Evolutionary conservation across 2,329 filamentous ascomycete species (phyloP), one percentile per base, ranked within the genome.

Genomic region (Aspergillus novoparasiticus): DNA sequence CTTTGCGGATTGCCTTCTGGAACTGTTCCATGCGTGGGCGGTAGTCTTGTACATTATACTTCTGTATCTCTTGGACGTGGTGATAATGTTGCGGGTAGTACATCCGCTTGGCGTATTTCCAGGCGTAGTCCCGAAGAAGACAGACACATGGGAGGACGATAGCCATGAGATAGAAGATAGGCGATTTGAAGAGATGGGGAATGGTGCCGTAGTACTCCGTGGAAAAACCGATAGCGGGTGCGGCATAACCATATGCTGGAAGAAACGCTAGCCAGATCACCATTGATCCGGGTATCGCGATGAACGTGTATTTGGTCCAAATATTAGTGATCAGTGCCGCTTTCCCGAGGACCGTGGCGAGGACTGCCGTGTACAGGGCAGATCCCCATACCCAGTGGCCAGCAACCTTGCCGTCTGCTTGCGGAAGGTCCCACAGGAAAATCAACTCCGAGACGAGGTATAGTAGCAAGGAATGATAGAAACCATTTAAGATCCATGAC

Each of bases 11-110:
- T 26, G 95, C 95, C 81, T 99, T 99, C 81, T 99, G 95, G 84
- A 99, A 99, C 81, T 99, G 95, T 75, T 99, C 95, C 95, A 99
- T 99, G 75, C 95, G 89, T 66, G 95, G 95, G 75, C 95, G 86
- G 80, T 99, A 99, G 81, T 99, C 95, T 81, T 99, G 95, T 64
- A 99, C 97, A 73, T 99, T 99, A 82, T 98, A 99, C 81, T 99
- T 99, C 79, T 99, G 95, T 71, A 99, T 99, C 82, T 99, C 95
- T 80, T 99, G 95, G 67, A 99, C 95, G 78, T 99, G 95, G 72
- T 99, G 95, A 75, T 99, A 99, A 50, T 92, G 89, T 80, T 97
- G 91, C 26, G 95, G 95, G 70, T 89, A 90, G 81, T 98, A 99
- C 93, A 99, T 97, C 68, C 95, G 87, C 84, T 97, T 97, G 65